phyloP scores from a whole-genome alignment of 2,329 filamentous ascomycete genomes.

The Ramularia collo-cygni region DNA sequence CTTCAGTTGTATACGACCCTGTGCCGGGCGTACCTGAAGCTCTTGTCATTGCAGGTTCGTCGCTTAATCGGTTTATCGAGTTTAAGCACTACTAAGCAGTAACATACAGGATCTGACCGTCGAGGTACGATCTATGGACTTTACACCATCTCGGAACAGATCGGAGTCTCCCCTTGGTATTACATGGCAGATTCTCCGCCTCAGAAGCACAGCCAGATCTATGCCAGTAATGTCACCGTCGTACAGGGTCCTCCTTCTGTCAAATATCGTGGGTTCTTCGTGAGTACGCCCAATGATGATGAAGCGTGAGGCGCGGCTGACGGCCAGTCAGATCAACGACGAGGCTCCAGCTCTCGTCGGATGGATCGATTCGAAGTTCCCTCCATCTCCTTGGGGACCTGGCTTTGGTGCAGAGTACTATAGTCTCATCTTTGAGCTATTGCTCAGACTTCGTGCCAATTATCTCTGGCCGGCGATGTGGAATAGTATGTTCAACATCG shows the following conservation, averaged over 20 bases:
- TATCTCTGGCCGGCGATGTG: constrained; percentile 70
- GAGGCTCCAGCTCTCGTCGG: constrained; percentile 61
- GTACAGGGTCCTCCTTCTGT: constrained; percentile 55
- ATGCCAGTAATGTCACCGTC: constrained; percentile 48
- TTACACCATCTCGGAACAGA: constrained; percentile 66
- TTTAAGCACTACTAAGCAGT: background rate
- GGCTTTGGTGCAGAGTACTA: constrained; percentile 53
- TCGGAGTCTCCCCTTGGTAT: constrained; percentile 65
- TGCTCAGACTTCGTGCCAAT: constrained; percentile 63
- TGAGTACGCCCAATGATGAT: background rate
- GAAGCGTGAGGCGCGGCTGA: background rate
- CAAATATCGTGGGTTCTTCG: constrained; percentile 62
- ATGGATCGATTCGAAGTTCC: constrained; percentile 55
- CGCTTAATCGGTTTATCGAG: background rate
- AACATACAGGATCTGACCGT: constrained; percentile 49
- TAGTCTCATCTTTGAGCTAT: constrained; percentile 60
- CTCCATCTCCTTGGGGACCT: constrained; percentile 23
- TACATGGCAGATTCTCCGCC: constrained; percentile 59
- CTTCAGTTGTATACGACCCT: constrained; percentile 52
- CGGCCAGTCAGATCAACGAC: constrained; percentile 48
- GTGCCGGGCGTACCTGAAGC: constrained; percentile 51
- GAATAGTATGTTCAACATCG: constrained; percentile 65
- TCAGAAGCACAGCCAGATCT: constrained; percentile 48
- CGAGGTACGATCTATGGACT: constrained; percentile 63
- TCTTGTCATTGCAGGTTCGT: constrained; percentile 55